Evolutionary conservation across 2,329 filamentous ascomycete genomes (phyloP).

Genomic region (Pezicula carpinea): DNA sequence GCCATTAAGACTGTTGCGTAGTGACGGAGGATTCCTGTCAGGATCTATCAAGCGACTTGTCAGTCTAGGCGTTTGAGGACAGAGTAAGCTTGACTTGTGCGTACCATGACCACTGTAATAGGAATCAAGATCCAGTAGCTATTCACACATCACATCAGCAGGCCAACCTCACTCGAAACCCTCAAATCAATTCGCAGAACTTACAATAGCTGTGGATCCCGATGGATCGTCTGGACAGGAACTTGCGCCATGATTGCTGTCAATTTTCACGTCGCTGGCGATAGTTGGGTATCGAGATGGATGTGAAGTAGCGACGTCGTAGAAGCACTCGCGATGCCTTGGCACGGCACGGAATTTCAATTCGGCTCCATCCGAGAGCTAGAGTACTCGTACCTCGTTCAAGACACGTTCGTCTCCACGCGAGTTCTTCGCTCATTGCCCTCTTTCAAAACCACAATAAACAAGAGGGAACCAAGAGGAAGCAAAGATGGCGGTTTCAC

Average conservation of each 20-base stretch:
- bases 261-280: conserved; percentile 1
- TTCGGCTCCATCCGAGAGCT: conserved; percentile 22
- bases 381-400: conserved; percentile 9
- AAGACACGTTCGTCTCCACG: conserved; percentile 27
- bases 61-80: background rate
- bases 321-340: background rate
- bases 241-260: conserved; percentile 68
- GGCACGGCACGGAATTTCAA: conserved; percentile 10
- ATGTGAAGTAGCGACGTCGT: conserved; percentile 15
- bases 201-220: conserved; percentile 97
- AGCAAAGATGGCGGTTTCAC: conserved; percentile 24
- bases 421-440: conserved; percentile 3
- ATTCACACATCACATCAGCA: conserved; percentile 20
- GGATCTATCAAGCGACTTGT: conserved; percentile 48
- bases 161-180: conserved; percentile 8
- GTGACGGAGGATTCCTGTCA: conserved; percentile 93
- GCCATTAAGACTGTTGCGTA: conserved; percentile 93
- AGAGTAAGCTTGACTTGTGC: conserved; percentile 6
- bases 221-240: conserved; percentile 88
- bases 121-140: conserved; percentile 99
- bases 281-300: conserved; percentile 2
- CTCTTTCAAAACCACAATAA: conserved; percentile 2
- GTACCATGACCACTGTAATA: conserved; percentile 94
- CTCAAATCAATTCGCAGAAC: conserved; percentile 30
- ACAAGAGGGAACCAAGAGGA: conserved; percentile 6